Conservation (phyloP, 2,329 filamentous ascomycete genomes). For the Lizonia empirigonia region DNA sequence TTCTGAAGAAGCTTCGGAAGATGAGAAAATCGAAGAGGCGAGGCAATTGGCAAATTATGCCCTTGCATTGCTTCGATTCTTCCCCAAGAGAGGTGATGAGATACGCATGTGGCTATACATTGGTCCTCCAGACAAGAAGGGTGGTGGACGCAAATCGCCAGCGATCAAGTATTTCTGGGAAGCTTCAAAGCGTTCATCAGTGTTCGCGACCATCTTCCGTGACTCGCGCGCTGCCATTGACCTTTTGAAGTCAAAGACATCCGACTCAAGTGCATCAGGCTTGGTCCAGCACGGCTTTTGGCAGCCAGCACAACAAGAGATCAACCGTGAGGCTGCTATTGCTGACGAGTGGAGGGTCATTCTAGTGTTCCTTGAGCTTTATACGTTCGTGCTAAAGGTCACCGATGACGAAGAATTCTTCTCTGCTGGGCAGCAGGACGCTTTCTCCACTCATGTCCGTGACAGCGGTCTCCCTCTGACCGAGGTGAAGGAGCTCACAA, state of each 20-base stretch:
- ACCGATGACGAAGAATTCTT: slow-evolving; percentile 98
- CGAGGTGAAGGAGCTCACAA: slow-evolving; percentile 75
- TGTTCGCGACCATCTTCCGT: slow-evolving; percentile 62
- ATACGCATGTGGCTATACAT: slow-evolving; percentile 94
- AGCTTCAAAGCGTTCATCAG: slow-evolving; percentile 61
- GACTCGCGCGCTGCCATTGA: slow-evolving; percentile 65
- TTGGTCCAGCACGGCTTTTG: slow-evolving; percentile 34
- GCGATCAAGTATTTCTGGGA: slow-evolving; percentile 88
- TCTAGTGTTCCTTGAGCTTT: slow-evolving; percentile 89
- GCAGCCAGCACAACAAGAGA: slow-evolving; percentile 42
- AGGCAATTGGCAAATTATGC: slow-evolving; percentile 84
- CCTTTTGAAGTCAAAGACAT: slow-evolving; percentile 56
- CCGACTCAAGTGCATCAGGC: slow-evolving; percentile 20
- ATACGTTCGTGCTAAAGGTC: slow-evolving; percentile 87
- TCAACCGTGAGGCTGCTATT: slow-evolving; percentile 49
- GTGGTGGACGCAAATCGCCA: slow-evolving; percentile 56
- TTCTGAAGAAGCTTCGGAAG: slow-evolving; percentile 46
- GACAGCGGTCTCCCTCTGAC: slow-evolving; percentile 71
- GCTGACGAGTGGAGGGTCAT: slow-evolving; percentile 84
- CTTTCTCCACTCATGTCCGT: slow-evolving; percentile 40
- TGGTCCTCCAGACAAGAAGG: slow-evolving; percentile 62
- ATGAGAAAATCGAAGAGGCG: slow-evolving; percentile 61
- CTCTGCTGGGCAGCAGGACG: slow-evolving; percentile 54
- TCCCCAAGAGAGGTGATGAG: slow-evolving; percentile 80
- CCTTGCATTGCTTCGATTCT: slow-evolving; percentile 81